phyloP scores from a whole-genome alignment of 805 yeast genomes.

The Tetrapisispora nanseiensis region DNA sequence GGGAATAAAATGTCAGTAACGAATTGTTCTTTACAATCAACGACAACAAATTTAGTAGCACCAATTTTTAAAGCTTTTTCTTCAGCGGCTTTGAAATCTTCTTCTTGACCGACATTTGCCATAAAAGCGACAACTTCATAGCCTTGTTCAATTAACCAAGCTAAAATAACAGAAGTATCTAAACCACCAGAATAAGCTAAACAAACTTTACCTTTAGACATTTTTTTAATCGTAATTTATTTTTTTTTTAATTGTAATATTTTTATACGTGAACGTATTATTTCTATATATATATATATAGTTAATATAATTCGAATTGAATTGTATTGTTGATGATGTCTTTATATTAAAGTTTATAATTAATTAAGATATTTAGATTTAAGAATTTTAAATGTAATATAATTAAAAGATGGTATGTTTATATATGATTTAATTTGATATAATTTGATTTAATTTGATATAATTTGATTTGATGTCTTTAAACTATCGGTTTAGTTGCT shows the following conservation, averaged over 20 bases:
- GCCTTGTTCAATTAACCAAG: constrained; percentile 96
- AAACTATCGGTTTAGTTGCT: no score
- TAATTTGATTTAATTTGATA: neutral
- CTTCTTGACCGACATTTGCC: constrained; percentile 99
- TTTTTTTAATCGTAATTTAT: constrained; percentile 49
- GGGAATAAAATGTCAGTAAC: constrained; percentile 88
- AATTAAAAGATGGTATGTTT: neutral
- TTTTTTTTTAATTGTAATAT: neutral
- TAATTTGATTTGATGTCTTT: no score
- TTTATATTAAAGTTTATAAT: neutral
- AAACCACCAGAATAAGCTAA: constrained; percentile 98
- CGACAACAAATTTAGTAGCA: constrained; percentile 90
- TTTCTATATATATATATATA: neutral
- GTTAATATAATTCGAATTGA: neutral
- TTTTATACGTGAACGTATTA: neutral
- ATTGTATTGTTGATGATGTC: neutral
- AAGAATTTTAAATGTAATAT: neutral
- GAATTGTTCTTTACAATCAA: constrained; percentile 90
- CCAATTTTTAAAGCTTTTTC: constrained; percentile 94
- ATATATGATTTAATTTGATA: neutral
- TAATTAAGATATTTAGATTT: neutral
- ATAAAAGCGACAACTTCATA: constrained; percentile 96
- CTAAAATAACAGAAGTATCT: constrained; percentile 94
- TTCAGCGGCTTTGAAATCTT: constrained; percentile 95
- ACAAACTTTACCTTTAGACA: constrained; percentile 98